Percentiles rank a stretch among this genome's conserved stretches.
These are phyloP conservation scores for Suillus decipiens DNA, from an alignment of 768 basidiomycete genomes.

Conservation along the genomic window DNA sequence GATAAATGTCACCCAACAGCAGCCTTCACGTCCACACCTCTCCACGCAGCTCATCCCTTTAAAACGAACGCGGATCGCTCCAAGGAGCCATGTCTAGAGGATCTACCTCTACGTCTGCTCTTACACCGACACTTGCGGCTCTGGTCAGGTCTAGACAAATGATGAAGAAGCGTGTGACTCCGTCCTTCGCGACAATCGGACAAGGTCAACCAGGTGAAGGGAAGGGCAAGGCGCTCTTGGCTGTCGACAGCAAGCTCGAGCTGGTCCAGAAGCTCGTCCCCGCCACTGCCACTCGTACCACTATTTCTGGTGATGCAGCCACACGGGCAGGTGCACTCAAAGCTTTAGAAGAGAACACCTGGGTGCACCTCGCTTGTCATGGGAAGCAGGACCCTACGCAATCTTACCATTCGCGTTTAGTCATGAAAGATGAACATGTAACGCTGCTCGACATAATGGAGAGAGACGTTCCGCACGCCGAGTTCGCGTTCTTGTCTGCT, in stretches of 20 bases:
- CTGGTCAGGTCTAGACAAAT: conserved; percentile 12
- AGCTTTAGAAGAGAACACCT: conserved; percentile 4
- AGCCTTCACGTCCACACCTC: conserved; percentile 12
- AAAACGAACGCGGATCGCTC: conserved; percentile 7
- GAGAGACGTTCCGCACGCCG: neutral
- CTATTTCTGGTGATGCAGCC: neutral
- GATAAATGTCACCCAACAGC: too few species aligned
- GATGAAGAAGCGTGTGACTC: neutral
- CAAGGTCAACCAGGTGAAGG: conserved; percentile 7
- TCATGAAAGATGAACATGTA: neutral
- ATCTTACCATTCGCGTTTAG: conserved; percentile 16
- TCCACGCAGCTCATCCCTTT: conserved; percentile 32
- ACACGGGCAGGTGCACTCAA: neutral
- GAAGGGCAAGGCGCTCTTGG: neutral
- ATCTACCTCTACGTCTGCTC: conserved; percentile 16
- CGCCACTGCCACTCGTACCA: neutral
- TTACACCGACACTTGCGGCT: conserved; percentile 12
- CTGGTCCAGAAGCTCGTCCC: conserved; percentile 24
- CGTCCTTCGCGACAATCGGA: conserved; percentile 8
- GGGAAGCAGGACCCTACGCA: conserved; percentile 9
- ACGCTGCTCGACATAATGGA: conserved; percentile 11
- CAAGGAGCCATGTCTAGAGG: neutral
- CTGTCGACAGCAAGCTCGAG: conserved; percentile 12
- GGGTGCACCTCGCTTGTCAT: conserved; percentile 25
- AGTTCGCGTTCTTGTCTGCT: conserved; percentile 22